A percentile compares a stretch with the other conserved stretches of the same genome.
Evolutionary conservation across 1,139 yeast species (phyloP).

Genomic region (Zygosaccharomyces sapae): DNA sequence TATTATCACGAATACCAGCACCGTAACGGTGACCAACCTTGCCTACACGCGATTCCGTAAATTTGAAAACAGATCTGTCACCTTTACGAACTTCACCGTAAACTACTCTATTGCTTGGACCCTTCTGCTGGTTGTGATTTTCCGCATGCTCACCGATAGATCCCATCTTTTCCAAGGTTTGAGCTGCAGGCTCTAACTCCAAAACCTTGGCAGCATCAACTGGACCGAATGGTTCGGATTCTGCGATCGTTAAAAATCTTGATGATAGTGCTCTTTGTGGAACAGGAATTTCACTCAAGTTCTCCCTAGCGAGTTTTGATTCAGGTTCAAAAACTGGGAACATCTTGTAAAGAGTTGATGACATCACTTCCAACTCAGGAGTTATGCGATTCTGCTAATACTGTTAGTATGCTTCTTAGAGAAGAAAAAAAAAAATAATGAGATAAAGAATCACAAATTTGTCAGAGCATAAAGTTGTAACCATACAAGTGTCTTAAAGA

Average conservation of each 20-base stretch:
- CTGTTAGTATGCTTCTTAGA: constrained; percentile 7
- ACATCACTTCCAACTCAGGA: constrained; percentile 52
- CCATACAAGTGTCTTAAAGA: constrained; percentile 72
- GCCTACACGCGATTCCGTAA: constrained; percentile 74
- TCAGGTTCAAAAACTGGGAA: constrained; percentile 63
- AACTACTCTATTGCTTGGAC: constrained; percentile 25
- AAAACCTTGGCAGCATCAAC: constrained; percentile 85
- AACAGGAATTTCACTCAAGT: constrained; percentile 88
- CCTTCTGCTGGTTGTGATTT: constrained; percentile 26
- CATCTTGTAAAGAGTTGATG: constrained; percentile 66
- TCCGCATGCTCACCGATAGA: constrained; percentile 49
- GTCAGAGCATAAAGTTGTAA: constrained; percentile 41
- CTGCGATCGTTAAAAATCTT: constrained; percentile 84
- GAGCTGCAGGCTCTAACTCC: constrained; percentile 79
- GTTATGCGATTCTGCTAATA: constrained; percentile 42
- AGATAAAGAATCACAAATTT: constrained; percentile 4
- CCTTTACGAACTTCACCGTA: constrained; percentile 41
- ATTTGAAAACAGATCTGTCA: constrained; percentile 65
- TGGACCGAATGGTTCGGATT: constrained; percentile 95
- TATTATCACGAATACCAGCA: constrained; percentile 81
- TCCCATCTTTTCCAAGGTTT: constrained; percentile 63
- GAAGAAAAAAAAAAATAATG: constrained; percentile 3
- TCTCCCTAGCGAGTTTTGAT: constrained; percentile 47
- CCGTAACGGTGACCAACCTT: constrained; percentile 90
- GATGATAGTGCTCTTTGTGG: constrained; percentile 81